Evolutionary conservation across 257 asterid genomes (phyloP), one percentile per base, ranked within the genome.

Genomic region (Echium plantagineum): DNA sequence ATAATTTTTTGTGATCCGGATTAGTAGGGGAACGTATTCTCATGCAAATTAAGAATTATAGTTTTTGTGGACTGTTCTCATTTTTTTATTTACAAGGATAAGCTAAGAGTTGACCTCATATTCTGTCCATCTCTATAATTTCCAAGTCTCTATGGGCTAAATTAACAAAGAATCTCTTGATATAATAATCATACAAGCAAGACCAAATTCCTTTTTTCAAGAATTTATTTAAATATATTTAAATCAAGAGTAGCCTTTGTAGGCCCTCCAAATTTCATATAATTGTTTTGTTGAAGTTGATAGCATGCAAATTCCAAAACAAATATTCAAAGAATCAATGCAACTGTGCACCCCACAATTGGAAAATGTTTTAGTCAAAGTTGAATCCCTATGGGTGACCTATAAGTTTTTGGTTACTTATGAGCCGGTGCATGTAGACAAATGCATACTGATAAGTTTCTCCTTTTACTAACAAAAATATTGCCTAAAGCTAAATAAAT

Each of bases 1-100:
- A 66, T 61, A 66, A 66, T 71, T 71, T 58, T 46, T 38, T 42
- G 49, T 66, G 76, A 71, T 71, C 76, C 76, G 76, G 62, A 57
- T 66, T 71, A 61, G 51, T 57, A 71, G 76, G 68, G 64, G 47
- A 47, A 49, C 68, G 71, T 56, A 47, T 65, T 71, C 71, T 57
- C 75, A 65, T 71, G 75, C 71, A 66, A 49, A 61, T 62, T 8
- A 21, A 58, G 35, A 61, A 57, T 38, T 57, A 28, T 19, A 47
- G 19, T 66, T 53, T 42, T 53, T 51, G 66, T 61, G 76, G 76
- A 71, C 69, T 52, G 7, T 62, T 66, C 47, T 66, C 62, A 48
- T 61, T 52, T 17, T 9, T 19, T 60, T 62, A 51, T 35, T 51
- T 46, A 1, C 17, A 5, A 15, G 42, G 57, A 48, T 58, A 42